A percentile compares a stretch with the other conserved stretches of the same genome.
Conservation (phyloP, 2,329 filamentous ascomycete genomes). For the Aureobasidium sp. region DNA sequence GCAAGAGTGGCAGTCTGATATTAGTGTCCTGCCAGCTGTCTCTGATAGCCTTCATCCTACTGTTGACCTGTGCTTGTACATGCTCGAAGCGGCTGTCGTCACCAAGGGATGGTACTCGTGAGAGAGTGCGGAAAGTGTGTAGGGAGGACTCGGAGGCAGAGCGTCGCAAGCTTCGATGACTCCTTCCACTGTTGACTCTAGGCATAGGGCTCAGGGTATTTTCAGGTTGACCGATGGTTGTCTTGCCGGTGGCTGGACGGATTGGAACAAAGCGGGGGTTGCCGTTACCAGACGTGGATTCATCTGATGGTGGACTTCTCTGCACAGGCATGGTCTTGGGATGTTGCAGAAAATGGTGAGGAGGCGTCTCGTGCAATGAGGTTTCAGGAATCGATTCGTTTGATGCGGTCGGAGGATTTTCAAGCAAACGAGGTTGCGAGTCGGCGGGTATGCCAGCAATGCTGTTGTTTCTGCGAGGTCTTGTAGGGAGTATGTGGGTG, state of each 20-base stretch:
- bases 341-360: neutral
- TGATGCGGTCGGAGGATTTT: neutral
- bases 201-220: neutral
- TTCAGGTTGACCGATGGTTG: neutral
- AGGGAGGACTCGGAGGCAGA: conserved; percentile 72
- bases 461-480: neutral
- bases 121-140: conserved; percentile 62
- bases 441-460: neutral
- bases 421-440: neutral
- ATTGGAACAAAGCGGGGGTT: neutral
- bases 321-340: neutral
- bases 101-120: conserved; percentile 72
- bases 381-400: neutral
- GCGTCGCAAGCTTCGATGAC: conserved; percentile 40
- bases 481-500: neutral
- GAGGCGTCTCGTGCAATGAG: neutral
- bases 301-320: neutral
- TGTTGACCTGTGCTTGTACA: conserved; percentile 78
- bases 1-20: conserved; percentile 47
- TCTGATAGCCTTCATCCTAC: conserved; percentile 78
- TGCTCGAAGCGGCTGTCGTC: conserved; percentile 75
- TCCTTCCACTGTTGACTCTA: conserved; percentile 8
- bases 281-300: neutral
- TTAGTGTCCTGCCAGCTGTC: conserved; percentile 81
- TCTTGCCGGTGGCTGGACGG: neutral